Percentiles rank a stretch among this genome's conserved stretches.
Conservation (phyloP, 495 filamentous ascomycete species). For the Amorphotheca resinae region DNA sequence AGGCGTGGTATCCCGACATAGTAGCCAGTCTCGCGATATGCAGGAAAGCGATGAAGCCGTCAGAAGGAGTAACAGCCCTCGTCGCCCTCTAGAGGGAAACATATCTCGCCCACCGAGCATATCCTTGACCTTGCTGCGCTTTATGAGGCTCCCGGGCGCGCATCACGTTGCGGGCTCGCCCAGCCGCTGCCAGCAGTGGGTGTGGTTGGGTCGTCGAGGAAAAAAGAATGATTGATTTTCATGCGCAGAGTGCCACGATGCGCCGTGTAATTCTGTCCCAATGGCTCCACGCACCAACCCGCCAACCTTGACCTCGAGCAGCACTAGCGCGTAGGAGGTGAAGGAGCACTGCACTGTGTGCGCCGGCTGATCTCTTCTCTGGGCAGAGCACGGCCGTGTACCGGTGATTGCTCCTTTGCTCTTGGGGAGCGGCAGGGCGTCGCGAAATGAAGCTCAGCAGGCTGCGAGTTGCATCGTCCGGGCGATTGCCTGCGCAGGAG, state of each 20-base stretch:
- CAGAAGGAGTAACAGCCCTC: background rate
- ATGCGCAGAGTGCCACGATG: background rate
- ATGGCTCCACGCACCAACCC: constrained; percentile 1
- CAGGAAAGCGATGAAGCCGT: constrained; percentile 10
- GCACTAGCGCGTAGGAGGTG: constrained; percentile 5
- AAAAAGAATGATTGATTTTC: no score
- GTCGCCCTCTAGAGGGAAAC: background rate
- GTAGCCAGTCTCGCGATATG: constrained; percentile 2
- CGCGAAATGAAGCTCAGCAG: background rate
- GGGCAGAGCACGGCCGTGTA: background rate
- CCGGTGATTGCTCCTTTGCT: background rate
- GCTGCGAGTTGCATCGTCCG: constrained; percentile 5
- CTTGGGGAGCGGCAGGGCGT: background rate
- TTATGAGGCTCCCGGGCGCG: no score
- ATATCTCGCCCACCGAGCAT: background rate
- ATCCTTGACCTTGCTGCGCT: no score
- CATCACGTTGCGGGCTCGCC: no score
- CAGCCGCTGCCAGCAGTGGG: background rate
- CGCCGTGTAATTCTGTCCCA: background rate
- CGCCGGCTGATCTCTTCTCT: constrained; percentile 7
- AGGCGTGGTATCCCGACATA: background rate
- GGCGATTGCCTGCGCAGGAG: background rate
- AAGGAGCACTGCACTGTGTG: background rate
- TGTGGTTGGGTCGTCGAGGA: no score
- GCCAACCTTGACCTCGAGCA: constrained; percentile 3